Evolutionary conservation across 2,329 filamentous ascomycete species (phyloP), one percentile per base, ranked within the genome.

Genomic region (Eutypella sp.): DNA sequence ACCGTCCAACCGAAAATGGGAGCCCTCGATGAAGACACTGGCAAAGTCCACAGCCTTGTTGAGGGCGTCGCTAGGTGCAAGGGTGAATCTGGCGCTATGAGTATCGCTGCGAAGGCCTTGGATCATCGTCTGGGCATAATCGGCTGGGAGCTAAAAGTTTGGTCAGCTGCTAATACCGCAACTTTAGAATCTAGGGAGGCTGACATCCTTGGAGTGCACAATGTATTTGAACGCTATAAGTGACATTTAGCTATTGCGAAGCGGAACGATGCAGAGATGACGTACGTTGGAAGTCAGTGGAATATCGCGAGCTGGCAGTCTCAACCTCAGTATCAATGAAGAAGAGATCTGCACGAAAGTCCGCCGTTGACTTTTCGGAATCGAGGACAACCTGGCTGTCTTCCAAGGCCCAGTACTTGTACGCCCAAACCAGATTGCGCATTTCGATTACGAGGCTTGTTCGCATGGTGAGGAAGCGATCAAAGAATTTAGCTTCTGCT

Each of bases 331-430:
- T 16, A 20, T 40, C 20, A 24, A 40, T 6, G 5, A 24, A 10
- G 4, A 40, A 24, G 4, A 22, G 16, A 16, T 40, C 38, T 40
- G 16, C 18, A 3, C 38, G 38, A 24, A 22, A 40, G 4, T 16
- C 38, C 18, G 7, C 38, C 18, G 38, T 6, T 9, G 38, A 23
- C n/a, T 40, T 40, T 6, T 22, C 4, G 3, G 20, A 20, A 16
- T 40, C 38, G 18, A 40, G 20, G 20, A 40, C 38, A 24, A 40
- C 38, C n/a, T 24, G 16, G 24, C 38, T 40, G n/a, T 40, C 20
- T 40, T 20, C 15, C 20, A 40, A 40, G n/a, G 38, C 38, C 18
- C 20, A 40, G 38, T 40, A 40, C 38, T 40, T 40, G 38, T 40
- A 40, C 13, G 38, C 38, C 38, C 38, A 40, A 16, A 24, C 20